phyloP scores from a whole-genome alignment of 2,329 filamentous ascomycete species.

The Hymenotorrendiella dingleyae region DNA sequence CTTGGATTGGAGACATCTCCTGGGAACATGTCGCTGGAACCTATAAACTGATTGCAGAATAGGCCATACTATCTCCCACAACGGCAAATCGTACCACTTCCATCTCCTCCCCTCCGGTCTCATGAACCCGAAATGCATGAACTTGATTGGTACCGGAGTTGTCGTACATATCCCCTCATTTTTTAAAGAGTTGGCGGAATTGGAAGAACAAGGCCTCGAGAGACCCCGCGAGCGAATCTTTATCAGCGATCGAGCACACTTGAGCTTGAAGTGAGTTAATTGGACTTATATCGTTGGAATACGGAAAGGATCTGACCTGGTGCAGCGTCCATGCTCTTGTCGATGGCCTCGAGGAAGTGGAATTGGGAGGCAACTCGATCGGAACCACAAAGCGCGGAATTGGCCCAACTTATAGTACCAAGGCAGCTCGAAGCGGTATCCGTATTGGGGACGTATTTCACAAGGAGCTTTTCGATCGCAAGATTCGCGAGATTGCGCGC shows the following conservation, averaged over 20 bases:
- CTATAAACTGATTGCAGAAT: constrained; percentile 28
- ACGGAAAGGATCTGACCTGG: not conserved
- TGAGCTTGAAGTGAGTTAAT: constrained; percentile 6
- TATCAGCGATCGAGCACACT: constrained; percentile 33
- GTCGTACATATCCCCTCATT: constrained; percentile 63
- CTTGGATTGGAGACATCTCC: not conserved
- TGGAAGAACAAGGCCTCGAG: constrained; percentile 53
- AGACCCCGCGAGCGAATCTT: constrained; percentile 53
- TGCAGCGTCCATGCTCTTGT: constrained; percentile 52
- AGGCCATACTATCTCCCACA: constrained; percentile 37
- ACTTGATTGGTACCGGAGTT: constrained; percentile 66
- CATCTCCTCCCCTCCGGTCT: constrained; percentile 63
- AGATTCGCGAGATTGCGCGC: constrained; percentile 53
- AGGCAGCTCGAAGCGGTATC: constrained; percentile 61
- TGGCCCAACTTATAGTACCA: constrained; percentile 53
- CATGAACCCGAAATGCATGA: constrained; percentile 63
- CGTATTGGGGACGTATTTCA: constrained; percentile 63
- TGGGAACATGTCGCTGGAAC: not conserved
- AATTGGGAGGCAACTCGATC: constrained; percentile 39
- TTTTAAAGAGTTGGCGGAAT: constrained; percentile 57
- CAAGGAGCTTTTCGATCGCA: constrained; percentile 57
- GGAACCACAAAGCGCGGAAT: constrained; percentile 43
- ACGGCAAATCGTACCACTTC: constrained; percentile 40
- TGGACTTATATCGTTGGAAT: not conserved
- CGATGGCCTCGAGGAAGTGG: constrained; percentile 61